These are phyloP conservation scores for Thraustotheca clavata DNA, from an alignment of 352 stramenopile species.

Conservation along the genomic window DNA sequence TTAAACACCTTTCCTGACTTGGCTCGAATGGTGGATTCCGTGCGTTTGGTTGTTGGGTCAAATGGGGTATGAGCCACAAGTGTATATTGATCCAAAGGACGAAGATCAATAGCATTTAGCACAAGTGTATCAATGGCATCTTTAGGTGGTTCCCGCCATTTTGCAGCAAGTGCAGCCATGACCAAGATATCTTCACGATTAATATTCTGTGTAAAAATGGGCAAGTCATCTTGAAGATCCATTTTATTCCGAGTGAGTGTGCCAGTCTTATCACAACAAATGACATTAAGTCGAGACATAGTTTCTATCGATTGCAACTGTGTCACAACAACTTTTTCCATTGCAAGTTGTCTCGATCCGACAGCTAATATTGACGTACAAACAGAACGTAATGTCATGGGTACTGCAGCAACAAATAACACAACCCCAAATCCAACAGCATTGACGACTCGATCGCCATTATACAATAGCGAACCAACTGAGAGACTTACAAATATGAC, in stretches of 20 bases:
- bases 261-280: constrained; percentile 96
- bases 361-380: constrained; percentile 90
- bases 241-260: constrained; percentile 94
- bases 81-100: constrained; percentile 76
- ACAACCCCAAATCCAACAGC: constrained; percentile 85
- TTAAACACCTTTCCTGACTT: constrained; percentile 82
- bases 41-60: constrained; percentile 85
- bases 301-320: constrained; percentile 89
- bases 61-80: constrained; percentile 79
- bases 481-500: constrained; percentile 83
- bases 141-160: constrained; percentile 90
- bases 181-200: constrained; percentile 85
- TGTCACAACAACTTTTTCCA: constrained; percentile 91
- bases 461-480: constrained; percentile 78
- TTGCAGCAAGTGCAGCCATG: constrained; percentile 88
- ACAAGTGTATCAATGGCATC: constrained; percentile 92
- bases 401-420: constrained; percentile 88
- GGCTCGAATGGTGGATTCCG: constrained; percentile 83
- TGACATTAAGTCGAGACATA: constrained; percentile 88
- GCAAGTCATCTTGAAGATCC: constrained; percentile 87
- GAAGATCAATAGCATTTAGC: constrained; percentile 77
- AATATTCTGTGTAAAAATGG: constrained; percentile 70
- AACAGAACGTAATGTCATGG: constrained; percentile 91
- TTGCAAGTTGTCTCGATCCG: constrained; percentile 80
- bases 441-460: constrained; percentile 64